Evolutionary conservation across 306 rosid species (phyloP).

Genomic region (Lupinus albus): DNA sequence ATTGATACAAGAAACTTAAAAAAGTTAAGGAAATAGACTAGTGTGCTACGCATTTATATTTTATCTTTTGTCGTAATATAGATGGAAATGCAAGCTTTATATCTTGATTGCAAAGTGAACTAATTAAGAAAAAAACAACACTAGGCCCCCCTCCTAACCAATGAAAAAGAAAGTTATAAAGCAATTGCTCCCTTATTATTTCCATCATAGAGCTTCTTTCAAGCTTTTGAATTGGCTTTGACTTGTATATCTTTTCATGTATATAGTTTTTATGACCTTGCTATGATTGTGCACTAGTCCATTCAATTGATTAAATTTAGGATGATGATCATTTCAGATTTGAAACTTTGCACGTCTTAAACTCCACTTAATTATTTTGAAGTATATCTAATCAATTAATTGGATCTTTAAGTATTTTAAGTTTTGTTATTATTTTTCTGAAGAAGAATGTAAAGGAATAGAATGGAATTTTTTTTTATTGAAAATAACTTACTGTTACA

Average conservation of each 20-base stretch:
- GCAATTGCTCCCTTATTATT: slow-evolving; percentile 20
- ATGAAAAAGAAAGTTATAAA: slow-evolving; percentile 28
- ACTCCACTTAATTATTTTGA: slow-evolving; percentile 9
- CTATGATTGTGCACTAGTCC: slow-evolving; percentile 29
- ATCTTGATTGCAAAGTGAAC: slow-evolving; percentile 19
- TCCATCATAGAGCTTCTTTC: slow-evolving; percentile 28
- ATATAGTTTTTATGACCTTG: no score
- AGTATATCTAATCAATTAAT: neutral
- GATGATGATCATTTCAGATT: slow-evolving; percentile 30
- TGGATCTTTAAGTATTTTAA: neutral
- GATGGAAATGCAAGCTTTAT: slow-evolving; percentile 1
- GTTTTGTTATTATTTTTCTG: no score
- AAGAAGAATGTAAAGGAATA: no score
- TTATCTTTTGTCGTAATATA: neutral
- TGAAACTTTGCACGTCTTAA: slow-evolving; percentile 36
- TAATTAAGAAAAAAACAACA: slow-evolving; percentile 16
- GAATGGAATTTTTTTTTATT: no score
- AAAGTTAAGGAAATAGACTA: neutral
- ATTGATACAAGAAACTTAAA: neutral
- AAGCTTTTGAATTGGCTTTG: slow-evolving; percentile 37
- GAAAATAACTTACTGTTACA: no score
- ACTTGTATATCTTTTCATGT: slow-evolving; percentile 34
- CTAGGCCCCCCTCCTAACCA: neutral
- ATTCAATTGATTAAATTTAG: slow-evolving; percentile 28
- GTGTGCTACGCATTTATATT: slow-evolving; percentile 17